Percentiles rank a stretch among this genome's conserved stretches.
phyloP scores from a whole-genome alignment of 208 protist species.

The Strigomonas culicis region DNA sequence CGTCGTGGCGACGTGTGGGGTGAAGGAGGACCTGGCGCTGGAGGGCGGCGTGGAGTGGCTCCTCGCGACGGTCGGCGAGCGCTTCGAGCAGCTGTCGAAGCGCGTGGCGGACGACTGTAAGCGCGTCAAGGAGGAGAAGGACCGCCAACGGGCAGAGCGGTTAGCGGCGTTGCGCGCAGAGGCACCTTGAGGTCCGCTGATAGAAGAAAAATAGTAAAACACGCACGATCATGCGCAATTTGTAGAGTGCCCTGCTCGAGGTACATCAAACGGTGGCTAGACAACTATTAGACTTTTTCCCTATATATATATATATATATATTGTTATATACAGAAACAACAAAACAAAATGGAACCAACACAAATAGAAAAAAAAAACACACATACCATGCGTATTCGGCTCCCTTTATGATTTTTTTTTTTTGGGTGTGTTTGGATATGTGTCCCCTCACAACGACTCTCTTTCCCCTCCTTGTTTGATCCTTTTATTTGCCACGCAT shows the following conservation, averaged over 20 bases:
- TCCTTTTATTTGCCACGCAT: not conserved
- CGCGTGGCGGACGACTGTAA: conserved; percentile 63
- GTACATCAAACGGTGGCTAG: not conserved
- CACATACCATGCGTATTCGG: not conserved
- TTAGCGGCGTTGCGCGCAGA: conserved; percentile 47
- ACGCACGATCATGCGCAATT: too few relatives aligned
- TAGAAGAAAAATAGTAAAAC: not conserved
- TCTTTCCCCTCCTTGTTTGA: conserved; percentile 13
- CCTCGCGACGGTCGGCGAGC: conserved; percentile 47
- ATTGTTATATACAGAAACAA: not conserved
- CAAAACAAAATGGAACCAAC: too few relatives aligned
- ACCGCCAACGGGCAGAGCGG: conserved; percentile 55
- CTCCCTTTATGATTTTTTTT: conserved; percentile 9
- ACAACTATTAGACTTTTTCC: conserved; percentile 11
- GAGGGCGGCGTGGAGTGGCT: conserved; percentile 88
- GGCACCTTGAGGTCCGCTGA: conserved; percentile 4
- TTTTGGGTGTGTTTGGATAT: not conserved
- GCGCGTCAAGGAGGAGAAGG: conserved; percentile 65
- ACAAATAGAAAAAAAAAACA: not conserved
- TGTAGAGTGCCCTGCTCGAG: too few relatives aligned
- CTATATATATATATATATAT: conserved; percentile 11
- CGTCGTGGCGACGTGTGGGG: conserved; percentile 67
- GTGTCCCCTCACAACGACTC: not conserved
- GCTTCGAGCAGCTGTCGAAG: conserved; percentile 51
- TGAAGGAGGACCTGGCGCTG: conserved; percentile 69